phyloP scores from a whole-genome alignment of 208 protist species.

The Wallacemonas sp. region DNA sequence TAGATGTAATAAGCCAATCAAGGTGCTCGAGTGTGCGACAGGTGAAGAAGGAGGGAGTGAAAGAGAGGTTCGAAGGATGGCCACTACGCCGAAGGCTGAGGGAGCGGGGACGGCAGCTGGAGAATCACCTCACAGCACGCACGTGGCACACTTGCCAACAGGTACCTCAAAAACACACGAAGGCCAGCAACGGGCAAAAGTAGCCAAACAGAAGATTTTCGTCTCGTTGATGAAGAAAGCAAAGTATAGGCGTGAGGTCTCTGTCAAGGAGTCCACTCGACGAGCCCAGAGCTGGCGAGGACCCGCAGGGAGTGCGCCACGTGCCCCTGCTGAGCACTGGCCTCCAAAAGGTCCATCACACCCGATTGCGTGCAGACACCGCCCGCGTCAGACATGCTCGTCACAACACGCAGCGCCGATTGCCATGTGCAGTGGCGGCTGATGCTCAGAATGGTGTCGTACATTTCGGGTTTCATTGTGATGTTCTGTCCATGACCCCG shows the following conservation, averaged over 20 bases:
- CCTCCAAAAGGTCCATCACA: conserved; percentile 44
- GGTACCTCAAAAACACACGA: too few species aligned
- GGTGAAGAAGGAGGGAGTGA: too few species aligned
- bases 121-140: too few species aligned
- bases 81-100: too few species aligned
- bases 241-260: too few species aligned
- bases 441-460: conserved; percentile 48
- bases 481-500: conserved; percentile 44
- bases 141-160: too few species aligned
- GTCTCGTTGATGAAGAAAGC: neutral
- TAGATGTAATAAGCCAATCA: too few species aligned
- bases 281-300: conserved; percentile 29
- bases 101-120: too few species aligned
- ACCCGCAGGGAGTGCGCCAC: conserved; percentile 32
- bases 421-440: conserved; percentile 46
- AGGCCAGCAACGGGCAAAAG: too few species aligned
- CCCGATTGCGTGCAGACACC: conserved; percentile 41
- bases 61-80: too few species aligned
- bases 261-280: conserved; percentile 54
- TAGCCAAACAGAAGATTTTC: too few species aligned
- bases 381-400: conserved; percentile 51
- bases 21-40: too few species aligned
- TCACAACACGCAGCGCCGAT: conserved; percentile 41
- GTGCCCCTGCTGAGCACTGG: conserved; percentile 34
- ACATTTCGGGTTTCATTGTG: conserved; percentile 24